These are phyloP conservation scores for Plenodomus lindquistii DNA, from an alignment of 2,329 filamentous ascomycete species.

Conservation along the genomic window DNA sequence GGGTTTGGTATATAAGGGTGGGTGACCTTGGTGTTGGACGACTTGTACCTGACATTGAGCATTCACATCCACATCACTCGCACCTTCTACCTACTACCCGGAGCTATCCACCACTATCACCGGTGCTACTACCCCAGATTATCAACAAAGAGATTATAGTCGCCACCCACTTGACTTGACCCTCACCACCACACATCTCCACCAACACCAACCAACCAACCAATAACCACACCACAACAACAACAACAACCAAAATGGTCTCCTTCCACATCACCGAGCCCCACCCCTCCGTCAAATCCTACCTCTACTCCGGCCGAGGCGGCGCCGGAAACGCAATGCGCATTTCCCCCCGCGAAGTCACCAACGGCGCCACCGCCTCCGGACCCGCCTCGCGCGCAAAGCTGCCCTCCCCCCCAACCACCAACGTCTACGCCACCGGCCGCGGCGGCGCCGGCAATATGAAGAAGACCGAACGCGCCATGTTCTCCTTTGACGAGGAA, in stretches of 20 bases:
- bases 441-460: slow-evolving; percentile 71
- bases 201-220: slow-evolving; percentile 12
- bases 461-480: slow-evolving; percentile 57
- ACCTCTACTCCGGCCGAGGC: slow-evolving; percentile 59
- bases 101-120: slow-evolving; percentile 10
- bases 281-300: slow-evolving; percentile 60
- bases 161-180: slow-evolving; percentile 17
- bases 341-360: slow-evolving; percentile 59
- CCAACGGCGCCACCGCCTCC: slow-evolving; percentile 49
- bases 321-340: slow-evolving; percentile 63
- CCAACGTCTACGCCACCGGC: slow-evolving; percentile 64
- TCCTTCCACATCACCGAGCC: slow-evolving; percentile 63
- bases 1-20: neutral
- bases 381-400: slow-evolving; percentile 55
- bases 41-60: neutral
- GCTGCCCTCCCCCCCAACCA: slow-evolving; percentile 51
- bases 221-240: slow-evolving; percentile 4
- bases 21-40: no score
- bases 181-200: slow-evolving; percentile 9
- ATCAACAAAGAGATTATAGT: slow-evolving; percentile 5
- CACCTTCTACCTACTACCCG: slow-evolving; percentile 9
- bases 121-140: slow-evolving; percentile 17
- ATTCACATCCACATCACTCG: neutral
- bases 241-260: slow-evolving; percentile 39
- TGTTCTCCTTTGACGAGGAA: slow-evolving; percentile 72